Percentiles rank a stretch among this genome's conserved stretches.
phyloP scores from a whole-genome alignment of 2,329 filamentous ascomycete genomes.

The Nothomitra cinnamomea region DNA sequence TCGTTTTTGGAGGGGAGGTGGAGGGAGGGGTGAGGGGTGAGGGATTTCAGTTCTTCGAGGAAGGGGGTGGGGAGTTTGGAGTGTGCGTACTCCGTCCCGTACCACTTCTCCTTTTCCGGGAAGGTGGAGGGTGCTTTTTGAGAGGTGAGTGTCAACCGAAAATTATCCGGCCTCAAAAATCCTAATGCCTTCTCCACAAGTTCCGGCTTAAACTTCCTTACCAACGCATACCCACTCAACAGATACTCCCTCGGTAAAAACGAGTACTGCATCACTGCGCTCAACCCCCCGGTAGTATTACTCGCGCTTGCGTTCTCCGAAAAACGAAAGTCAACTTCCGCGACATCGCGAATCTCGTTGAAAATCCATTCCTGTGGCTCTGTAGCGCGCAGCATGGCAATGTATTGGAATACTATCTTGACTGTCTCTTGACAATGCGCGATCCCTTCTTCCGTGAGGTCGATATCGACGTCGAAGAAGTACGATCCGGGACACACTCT shows the following conservation, averaged over 20 bases:
- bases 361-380: conserved; percentile 86
- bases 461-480: conserved; percentile 63
- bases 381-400: conserved; percentile 65
- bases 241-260: conserved; percentile 65
- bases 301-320: conserved; percentile 83
- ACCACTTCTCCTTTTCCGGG: conserved; percentile 90
- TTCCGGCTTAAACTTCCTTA: conserved; percentile 64
- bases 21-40: conserved; percentile 49
- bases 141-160: conserved; percentile 67
- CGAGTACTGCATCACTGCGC: conserved; percentile 79
- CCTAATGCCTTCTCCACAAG: conserved; percentile 57
- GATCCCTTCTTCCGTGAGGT: conserved; percentile 70
- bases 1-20: conserved; percentile 87
- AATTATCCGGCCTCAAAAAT: conserved; percentile 71
- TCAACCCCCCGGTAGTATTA: conserved; percentile 72
- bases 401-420: conserved; percentile 78
- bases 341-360: conserved; percentile 75
- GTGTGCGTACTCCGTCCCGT: conserved; percentile 81
- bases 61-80: conserved; percentile 67
- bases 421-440: conserved; percentile 68
- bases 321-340: conserved; percentile 89
- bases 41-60: conserved; percentile 39
- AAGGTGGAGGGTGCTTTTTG: conserved; percentile 70
- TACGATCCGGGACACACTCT: conserved; percentile 64
- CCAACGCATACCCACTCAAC: conserved; percentile 58